Evolutionary conservation across 495 filamentous ascomycete genomes (phyloP).

Genomic region (Clohesyomyces aquaticus): DNA sequence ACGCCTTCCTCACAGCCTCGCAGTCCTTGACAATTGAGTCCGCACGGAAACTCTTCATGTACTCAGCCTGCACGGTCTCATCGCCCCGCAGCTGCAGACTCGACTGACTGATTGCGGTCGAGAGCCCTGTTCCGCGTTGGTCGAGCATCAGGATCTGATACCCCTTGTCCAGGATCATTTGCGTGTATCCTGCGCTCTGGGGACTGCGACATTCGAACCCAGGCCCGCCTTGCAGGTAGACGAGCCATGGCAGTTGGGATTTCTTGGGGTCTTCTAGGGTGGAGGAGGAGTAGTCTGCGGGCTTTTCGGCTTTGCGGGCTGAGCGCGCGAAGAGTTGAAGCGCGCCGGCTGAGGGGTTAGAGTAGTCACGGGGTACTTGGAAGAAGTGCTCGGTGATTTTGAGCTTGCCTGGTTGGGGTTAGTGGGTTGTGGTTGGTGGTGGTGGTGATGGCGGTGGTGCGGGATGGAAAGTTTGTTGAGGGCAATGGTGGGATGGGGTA

Average conservation of each 20-base stretch:
- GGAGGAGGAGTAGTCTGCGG: constrained; percentile 54
- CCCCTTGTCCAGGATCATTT: constrained; percentile 73
- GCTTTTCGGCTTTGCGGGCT: constrained; percentile 64
- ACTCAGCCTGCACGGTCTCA: constrained; percentile 69
- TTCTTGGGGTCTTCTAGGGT: constrained; percentile 51
- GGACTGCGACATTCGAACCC: constrained; percentile 75
- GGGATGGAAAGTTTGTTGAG: too few relatives aligned
- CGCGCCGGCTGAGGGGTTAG: constrained; percentile 60
- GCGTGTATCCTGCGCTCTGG: constrained; percentile 68
- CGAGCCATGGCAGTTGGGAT: constrained; percentile 59
- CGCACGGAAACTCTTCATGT: constrained; percentile 84
- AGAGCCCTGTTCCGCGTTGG: constrained; percentile 86
- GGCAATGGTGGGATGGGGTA: constrained; percentile 13
- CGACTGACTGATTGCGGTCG: constrained; percentile 72
- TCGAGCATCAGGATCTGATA: constrained; percentile 86
- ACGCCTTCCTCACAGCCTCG: constrained; percentile 75
- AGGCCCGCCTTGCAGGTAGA: constrained; percentile 63
- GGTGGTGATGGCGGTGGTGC: not conserved
- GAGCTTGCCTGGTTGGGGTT: constrained; percentile 63
- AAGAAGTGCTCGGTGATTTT: constrained; percentile 81
- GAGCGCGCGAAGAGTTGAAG: constrained; percentile 78
- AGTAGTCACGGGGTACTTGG: constrained; percentile 78
- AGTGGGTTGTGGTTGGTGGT: not conserved
- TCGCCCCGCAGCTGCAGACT: constrained; percentile 68
- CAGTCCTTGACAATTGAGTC: constrained; percentile 85